Base-by-base conservation (phyloP, 331 rosid genomes). In the Quercus phellos region DNA sequence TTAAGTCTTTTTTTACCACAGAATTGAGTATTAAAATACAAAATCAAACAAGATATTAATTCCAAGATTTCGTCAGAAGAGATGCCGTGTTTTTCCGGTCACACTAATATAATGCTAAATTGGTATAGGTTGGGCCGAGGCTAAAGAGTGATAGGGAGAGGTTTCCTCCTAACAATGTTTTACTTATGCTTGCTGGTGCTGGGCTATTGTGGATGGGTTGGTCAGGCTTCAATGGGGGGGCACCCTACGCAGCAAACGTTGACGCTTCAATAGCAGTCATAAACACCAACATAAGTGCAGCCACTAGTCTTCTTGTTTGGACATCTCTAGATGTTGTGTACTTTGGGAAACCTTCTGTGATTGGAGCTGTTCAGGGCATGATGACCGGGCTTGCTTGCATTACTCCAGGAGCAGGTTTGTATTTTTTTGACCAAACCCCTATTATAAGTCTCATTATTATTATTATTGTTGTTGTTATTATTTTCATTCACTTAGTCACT, bases 291-390 rank as follows among this genome's bases (percentile, higher is more conserved):
- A 71, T 93, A 14, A 83, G 90, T 46, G 98, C 97, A 0, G 94
- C 98, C 51, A 90, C 96, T 0, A 93, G 98, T 68, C 92, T 91
- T 16, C 90, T 93, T 0, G 90, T 93, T 6, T 91, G 97, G 98
- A 93, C 98, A 0, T 19, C 80, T 64, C 81, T 93, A 29, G 98
- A 93, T 32, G 98, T 93, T 5, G 67, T 86, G 7, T 90, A 86
- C 85, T 93, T 91, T 16, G 97, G 97, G 11, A 93, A 87, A 76
- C 98, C 94, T 2, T 91, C 98, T 1, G 98, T 93, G 53, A 91
- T 93, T 29, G 99, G 99, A 8, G 99, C 98, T 6, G 93, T 94
- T 32, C 98, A 94, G 86, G 99, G 99, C 16, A 94, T 94, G 99
- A 91, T 92, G 95, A 94, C 99, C 2, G 99, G 99, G 21, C 95